phyloP scores from a whole-genome alignment of 768 basidiomycete species.

The Lactarius hengduanensis region DNA sequence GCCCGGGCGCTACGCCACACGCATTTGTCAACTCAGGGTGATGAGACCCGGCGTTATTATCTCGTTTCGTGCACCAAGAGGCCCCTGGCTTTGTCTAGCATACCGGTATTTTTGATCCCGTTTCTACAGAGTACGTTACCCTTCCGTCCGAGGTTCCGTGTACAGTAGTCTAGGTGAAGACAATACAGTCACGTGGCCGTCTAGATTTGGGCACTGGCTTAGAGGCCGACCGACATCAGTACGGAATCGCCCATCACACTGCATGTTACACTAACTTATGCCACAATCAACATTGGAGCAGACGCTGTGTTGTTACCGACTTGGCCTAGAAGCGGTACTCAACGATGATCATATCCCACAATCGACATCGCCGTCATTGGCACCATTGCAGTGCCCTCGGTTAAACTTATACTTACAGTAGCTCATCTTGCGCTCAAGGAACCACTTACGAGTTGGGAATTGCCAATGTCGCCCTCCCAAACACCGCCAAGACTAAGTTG shows the following conservation, averaged over 20 bases:
- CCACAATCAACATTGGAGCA: background rate
- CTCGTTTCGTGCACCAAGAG: slow-evolving; percentile 2
- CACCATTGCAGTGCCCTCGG: no score
- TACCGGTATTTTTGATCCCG: slow-evolving; percentile 2
- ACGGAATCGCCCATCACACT: no score
- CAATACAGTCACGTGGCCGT: background rate
- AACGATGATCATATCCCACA: no score
- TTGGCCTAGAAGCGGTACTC: background rate
- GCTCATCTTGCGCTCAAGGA: background rate
- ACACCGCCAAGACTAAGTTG: background rate
- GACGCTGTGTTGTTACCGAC: background rate
- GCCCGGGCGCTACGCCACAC: slow-evolving; percentile 3
- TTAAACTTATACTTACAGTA: no score
- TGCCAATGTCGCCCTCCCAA: background rate
- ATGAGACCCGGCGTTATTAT: slow-evolving; percentile 12
- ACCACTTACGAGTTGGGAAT: background rate
- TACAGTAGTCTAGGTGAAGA: background rate
- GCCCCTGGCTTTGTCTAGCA: background rate
- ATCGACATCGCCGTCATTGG: no score
- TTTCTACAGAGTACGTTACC: background rate
- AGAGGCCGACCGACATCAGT: background rate
- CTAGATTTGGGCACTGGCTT: slow-evolving; percentile 2
- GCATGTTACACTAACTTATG: no score
- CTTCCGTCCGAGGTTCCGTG: background rate
- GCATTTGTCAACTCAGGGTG: background rate